These are phyloP conservation scores for Copromyces sp. DNA, from an alignment of 495 filamentous ascomycete genomes.

Conservation along the genomic window DNA sequence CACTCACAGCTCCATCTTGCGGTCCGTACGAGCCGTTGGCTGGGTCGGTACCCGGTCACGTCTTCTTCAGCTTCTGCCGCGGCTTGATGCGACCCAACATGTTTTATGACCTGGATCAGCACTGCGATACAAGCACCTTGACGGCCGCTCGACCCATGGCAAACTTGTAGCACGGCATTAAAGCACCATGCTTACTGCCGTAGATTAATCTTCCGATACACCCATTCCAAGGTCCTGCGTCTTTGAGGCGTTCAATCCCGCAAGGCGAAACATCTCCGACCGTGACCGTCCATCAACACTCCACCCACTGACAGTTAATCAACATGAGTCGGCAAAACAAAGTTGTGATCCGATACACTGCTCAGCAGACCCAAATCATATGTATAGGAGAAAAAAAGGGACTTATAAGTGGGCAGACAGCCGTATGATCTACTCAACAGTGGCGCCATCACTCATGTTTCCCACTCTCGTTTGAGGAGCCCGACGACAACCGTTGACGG, in stretches of 20 bases:
- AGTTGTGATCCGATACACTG: constrained; percentile 16
- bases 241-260: background rate
- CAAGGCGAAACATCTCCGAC: constrained; percentile 10
- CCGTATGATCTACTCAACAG: constrained; percentile 14
- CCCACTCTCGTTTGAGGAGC: background rate
- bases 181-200: constrained; percentile 3
- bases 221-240: constrained; percentile 3
- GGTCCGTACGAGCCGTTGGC: constrained; percentile 14
- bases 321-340: constrained; percentile 18
- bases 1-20: background rate
- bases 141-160: constrained; percentile 5
- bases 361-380: constrained; percentile 5
- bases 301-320: constrained; percentile 9
- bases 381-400: background rate
- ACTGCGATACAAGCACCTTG: background rate
- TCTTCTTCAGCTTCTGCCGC: background rate
- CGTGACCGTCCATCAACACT: constrained; percentile 1
- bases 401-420: constrained; percentile 18
- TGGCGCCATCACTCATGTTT: constrained; percentile 8
- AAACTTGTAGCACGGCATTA: background rate
- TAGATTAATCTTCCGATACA: constrained; percentile 12
- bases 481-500: constrained; percentile 4
- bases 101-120: background rate
- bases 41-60: background rate
- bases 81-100: background rate